Conservation (phyloP, 495 filamentous ascomycete genomes). For the Haplographium delicatum region DNA sequence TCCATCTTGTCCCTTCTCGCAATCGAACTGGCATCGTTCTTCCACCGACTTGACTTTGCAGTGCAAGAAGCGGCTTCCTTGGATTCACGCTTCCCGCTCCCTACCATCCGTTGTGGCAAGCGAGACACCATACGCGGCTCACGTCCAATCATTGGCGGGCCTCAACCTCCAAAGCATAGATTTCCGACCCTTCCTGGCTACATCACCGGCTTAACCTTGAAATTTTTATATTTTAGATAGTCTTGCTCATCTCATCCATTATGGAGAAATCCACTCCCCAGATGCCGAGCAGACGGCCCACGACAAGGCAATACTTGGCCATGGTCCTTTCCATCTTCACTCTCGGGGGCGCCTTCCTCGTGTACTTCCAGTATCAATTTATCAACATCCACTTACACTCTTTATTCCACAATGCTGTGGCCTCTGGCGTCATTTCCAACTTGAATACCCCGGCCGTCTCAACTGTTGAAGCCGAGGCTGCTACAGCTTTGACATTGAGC, state of each 20-base stretch:
- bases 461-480: constrained; percentile 5
- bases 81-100: too few species aligned
- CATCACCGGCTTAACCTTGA: not conserved
- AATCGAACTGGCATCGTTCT: not conserved
- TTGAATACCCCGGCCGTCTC: not conserved
- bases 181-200: not conserved
- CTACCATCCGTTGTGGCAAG: too few species aligned
- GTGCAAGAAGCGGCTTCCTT: not conserved
- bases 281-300: not conserved
- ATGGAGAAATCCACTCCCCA: not conserved
- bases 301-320: not conserved
- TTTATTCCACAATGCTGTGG: not conserved
- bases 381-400: not conserved
- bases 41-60: not conserved
- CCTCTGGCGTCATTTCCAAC: not conserved
- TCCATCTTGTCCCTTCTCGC: not conserved
- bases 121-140: too few species aligned
- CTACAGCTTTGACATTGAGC: constrained; percentile 36
- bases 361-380: constrained; percentile 1
- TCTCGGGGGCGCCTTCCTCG: not conserved
- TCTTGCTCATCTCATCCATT: not conserved
- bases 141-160: too few species aligned
- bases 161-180: too few species aligned
- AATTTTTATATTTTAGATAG: not conserved
- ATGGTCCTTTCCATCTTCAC: not conserved